Base-by-base conservation (phyloP, 164 flowering plant species). In the Dillenia turbinata region DNA sequence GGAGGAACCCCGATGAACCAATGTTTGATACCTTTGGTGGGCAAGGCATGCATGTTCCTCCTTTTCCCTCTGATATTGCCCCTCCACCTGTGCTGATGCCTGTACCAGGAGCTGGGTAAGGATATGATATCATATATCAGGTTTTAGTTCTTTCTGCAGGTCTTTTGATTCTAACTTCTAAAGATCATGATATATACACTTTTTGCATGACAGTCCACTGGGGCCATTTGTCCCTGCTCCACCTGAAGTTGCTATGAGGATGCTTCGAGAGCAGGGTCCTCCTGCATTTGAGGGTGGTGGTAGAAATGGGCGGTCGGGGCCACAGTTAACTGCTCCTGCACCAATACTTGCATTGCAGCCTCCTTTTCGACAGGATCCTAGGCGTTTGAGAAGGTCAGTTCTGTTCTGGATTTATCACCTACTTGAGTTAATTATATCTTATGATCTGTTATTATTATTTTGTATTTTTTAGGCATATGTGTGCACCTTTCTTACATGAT, bases 211-310 rank as follows among this genome's bases (percentile, higher is more conserved):
- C 90, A 95, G 99, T 15, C 99, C 99, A 9, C 52, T 95, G 73
- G 99, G 99, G 11, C 99, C 99, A 22, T 95, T 95, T 83, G 97
- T 95, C 67, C 99, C 99, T 60, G 99, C 99, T 33, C 99, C 99
- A 48, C 99, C 99, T 71, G 99, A 95, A 70, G 94, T 92, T 71
- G 99, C 99, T 22, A 92, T 95, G 97, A 81, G 78, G 54, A 88
- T 95, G 92, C 56, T 95, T 64, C 75, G 96, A 61, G 99, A 95
- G 57, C 96, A 90, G 67, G 89, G 96, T 54, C 90, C 92, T 40
- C 60, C 87, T 11, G 73, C 96, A 62, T 88, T 72, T 71, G 99
- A 94, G 71, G 89, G 87, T 46, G 75, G 78, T 53, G 85, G 84
- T 52, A 84, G 95, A 74, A 86, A 78, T 67, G 90, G 80, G 60